These are phyloP conservation scores for Geotrichum citri-aurantii DNA, from an alignment of 1,139 yeast genomes.

Conservation along the genomic window DNA sequence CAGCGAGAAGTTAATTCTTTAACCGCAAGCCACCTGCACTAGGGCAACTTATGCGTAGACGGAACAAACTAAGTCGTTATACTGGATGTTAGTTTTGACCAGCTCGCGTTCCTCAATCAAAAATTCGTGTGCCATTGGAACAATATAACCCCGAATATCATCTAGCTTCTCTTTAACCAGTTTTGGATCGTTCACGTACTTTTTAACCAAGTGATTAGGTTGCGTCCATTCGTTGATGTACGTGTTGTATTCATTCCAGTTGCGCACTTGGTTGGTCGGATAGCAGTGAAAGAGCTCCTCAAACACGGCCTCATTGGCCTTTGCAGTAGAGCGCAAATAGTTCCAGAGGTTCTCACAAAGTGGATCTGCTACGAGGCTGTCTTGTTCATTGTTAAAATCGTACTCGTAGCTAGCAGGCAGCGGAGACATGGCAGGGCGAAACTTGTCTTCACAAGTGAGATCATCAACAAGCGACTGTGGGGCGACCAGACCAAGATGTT, in stretches of 20 bases:
- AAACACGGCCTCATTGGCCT: conserved; percentile 17
- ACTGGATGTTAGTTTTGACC: conserved; percentile 19
- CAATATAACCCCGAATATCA: conserved; percentile 15
- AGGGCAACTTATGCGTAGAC: conserved; percentile 13
- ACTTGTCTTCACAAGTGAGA: not conserved
- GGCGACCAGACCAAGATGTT: conserved; percentile 19
- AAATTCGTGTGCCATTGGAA: conserved; percentile 21
- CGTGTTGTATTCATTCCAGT: conserved; percentile 17
- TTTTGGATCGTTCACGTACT: conserved; percentile 13
- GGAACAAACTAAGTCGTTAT: conserved; percentile 19
- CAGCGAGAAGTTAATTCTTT: too few species aligned
- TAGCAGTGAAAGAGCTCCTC: conserved; percentile 19
- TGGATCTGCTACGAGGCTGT: conserved; percentile 18
- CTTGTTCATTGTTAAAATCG: conserved; percentile 18
- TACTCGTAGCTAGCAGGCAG: conserved; percentile 17
- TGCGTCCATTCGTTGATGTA: conserved; percentile 12
- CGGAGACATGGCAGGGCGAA: conserved; percentile 13
- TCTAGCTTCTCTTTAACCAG: conserved; percentile 15
- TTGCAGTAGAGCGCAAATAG: conserved; percentile 12
- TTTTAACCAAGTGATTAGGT: conserved; percentile 16
- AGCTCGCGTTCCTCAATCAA: conserved; percentile 18
- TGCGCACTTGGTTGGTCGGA: conserved; percentile 18
- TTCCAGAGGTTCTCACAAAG: conserved; percentile 19
- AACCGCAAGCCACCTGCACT: too few species aligned
- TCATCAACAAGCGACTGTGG: conserved; percentile 9